These are phyloP conservation scores for Amanita inopinata DNA, from an alignment of 768 basidiomycete genomes.

Conservation along the genomic window DNA sequence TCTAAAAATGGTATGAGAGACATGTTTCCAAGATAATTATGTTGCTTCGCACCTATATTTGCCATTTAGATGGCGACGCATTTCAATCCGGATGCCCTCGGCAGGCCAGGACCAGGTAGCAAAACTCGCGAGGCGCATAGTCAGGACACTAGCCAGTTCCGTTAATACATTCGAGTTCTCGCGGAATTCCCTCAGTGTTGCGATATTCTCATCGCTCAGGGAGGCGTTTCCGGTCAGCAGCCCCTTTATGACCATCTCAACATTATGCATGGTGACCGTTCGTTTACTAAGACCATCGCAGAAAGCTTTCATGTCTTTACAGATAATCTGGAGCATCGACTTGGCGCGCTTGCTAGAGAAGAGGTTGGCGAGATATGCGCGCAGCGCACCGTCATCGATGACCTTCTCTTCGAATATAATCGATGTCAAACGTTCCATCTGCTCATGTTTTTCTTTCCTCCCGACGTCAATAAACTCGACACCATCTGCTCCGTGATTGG, in stretches of 20 bases:
- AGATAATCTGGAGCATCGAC: slow-evolving; percentile 21
- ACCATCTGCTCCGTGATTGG: slow-evolving; percentile 3
- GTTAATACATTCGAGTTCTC: slow-evolving; percentile 28
- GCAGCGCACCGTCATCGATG: slow-evolving; percentile 23
- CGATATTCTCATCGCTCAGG: slow-evolving; percentile 30
- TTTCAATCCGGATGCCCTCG: slow-evolving; percentile 31
- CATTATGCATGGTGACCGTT: slow-evolving; percentile 18
- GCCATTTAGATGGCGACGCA: slow-evolving; percentile 37
- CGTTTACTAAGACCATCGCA: slow-evolving; percentile 18
- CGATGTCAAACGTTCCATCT: slow-evolving; percentile 27
- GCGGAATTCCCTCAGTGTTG: slow-evolving; percentile 31
- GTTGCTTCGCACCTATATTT: slow-evolving; percentile 28
- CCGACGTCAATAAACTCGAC: slow-evolving; percentile 23
- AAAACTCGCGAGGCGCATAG: slow-evolving; percentile 33
- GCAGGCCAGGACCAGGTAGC: slow-evolving; percentile 35
- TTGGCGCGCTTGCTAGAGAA: slow-evolving; percentile 25
- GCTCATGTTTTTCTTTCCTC: slow-evolving; percentile 32
- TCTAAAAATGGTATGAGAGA: slow-evolving; percentile 14
- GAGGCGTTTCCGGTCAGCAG: slow-evolving; percentile 25
- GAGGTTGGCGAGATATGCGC: slow-evolving; percentile 25
- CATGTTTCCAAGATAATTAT: neutral
- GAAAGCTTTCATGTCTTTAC: slow-evolving; percentile 20
- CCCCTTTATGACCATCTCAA: slow-evolving; percentile 23
- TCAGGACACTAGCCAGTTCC: slow-evolving; percentile 34
- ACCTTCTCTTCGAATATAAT: slow-evolving; percentile 29